These are phyloP conservation scores for Phallus indusiatus DNA, from an alignment of 768 basidiomycete species.

Conservation along the genomic window DNA sequence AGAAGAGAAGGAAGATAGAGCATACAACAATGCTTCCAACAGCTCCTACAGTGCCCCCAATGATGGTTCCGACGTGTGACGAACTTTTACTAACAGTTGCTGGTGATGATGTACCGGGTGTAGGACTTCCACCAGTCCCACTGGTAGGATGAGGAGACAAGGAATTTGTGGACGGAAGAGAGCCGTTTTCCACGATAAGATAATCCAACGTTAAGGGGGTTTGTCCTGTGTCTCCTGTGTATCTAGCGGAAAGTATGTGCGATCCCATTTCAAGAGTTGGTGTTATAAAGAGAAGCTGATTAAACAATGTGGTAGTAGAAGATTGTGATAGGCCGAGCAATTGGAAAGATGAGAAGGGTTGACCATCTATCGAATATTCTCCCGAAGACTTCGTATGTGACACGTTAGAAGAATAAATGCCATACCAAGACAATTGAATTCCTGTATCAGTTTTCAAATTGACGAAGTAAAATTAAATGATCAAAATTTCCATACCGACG, in stretches of 20 bases:
- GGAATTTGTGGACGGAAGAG: not conserved
- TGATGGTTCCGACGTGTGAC: too few relatives aligned
- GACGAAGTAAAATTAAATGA: not conserved
- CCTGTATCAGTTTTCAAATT: not conserved
- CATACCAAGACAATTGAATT: not conserved
- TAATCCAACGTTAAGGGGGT: not conserved
- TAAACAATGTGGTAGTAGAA: not conserved
- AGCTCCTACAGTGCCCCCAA: too few relatives aligned
- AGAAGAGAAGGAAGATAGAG: too few relatives aligned
- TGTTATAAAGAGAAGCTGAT: not conserved
- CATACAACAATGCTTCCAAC: too few relatives aligned
- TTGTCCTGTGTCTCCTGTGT: not conserved
- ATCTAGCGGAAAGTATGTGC: not conserved
- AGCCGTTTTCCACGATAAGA: not conserved
- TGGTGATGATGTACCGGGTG: not conserved
- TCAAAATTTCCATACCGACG: not conserved
- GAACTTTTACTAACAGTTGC: too few relatives aligned
- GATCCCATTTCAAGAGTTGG: not conserved
- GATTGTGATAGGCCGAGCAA: not conserved
- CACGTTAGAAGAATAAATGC: too few relatives aligned
- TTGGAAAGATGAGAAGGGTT: not conserved
- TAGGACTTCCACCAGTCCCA: not conserved
- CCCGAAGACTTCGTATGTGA: not conserved
- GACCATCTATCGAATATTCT: not conserved
- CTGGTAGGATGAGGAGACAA: not conserved